phyloP scores from a whole-genome alignment of 129 eudicot genomes.

The Flaveria ramosissima region DNA sequence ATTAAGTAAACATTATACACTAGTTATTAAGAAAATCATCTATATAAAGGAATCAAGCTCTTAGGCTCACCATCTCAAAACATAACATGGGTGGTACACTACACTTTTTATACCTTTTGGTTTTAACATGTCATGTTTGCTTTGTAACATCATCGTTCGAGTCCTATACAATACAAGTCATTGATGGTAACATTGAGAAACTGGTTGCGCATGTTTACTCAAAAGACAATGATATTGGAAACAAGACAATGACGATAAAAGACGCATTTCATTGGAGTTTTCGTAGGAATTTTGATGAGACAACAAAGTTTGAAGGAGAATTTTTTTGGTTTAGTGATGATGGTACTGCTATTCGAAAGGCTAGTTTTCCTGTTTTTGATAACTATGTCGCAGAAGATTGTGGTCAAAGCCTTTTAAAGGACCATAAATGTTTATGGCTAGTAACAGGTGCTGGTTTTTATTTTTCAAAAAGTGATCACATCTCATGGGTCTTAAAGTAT shows the following conservation, averaged over 20 bases:
- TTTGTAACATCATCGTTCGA: neutral
- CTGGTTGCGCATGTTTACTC: slow-evolving; percentile 21
- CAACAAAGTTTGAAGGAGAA: neutral
- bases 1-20: too few species aligned
- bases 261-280: slow-evolving; percentile 7
- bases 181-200: neutral
- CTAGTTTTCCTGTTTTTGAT: slow-evolving; percentile 15
- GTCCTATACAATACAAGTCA: neutral
- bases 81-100: neutral
- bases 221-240: slow-evolving; percentile 17
- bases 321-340: slow-evolving; percentile 15
- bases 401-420: neutral
- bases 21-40: neutral
- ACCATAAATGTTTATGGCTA: slow-evolving; percentile 11
- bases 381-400: slow-evolving; percentile 1
- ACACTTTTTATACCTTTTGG: neutral
- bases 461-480: slow-evolving; percentile 1
- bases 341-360: neutral
- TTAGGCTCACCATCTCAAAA: neutral
- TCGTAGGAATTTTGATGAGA: slow-evolving; percentile 2
- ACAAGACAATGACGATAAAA: slow-evolving; percentile 6
- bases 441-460: slow-evolving; percentile 5
- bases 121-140: neutral
- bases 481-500: slow-evolving; percentile 4
- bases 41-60: neutral